phyloP scores from a whole-genome alignment of 1,284 basidiomycete genomes.

The Singerocomus rubriflavus region DNA sequence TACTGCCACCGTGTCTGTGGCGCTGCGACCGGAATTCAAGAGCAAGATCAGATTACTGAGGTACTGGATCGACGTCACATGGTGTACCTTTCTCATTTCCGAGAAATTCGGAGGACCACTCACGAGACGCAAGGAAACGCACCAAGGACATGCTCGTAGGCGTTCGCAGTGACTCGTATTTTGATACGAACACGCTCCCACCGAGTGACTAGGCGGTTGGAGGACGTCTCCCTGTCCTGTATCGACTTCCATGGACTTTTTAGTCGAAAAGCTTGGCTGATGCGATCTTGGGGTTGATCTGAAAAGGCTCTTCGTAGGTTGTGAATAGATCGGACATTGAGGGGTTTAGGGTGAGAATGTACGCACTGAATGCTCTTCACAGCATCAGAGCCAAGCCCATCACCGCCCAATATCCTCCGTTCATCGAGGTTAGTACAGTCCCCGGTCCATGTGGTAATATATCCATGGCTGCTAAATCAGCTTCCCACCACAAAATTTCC shows the following conservation, averaged over 20 bases:
- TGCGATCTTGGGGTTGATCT: too few relatives aligned
- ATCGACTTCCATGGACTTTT: neutral
- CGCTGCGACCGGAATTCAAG: too few relatives aligned
- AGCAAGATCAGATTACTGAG: too few relatives aligned
- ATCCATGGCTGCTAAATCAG: neutral
- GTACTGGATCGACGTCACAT: neutral
- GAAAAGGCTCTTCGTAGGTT: too few relatives aligned
- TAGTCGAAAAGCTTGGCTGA: neutral
- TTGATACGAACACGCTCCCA: too few relatives aligned
- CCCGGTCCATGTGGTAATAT: neutral
- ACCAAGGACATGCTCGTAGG: too few relatives aligned
- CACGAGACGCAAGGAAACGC: too few relatives aligned
- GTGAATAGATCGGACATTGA: too few relatives aligned
- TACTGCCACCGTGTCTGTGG: neutral
- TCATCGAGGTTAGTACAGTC: neutral
- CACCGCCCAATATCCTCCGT: neutral
- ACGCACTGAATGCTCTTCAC: neutral
- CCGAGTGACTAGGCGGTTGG: too few relatives aligned
- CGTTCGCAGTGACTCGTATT: too few relatives aligned
- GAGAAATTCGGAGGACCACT: neutral
- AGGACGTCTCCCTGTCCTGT: neutral
- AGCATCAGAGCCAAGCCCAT: neutral
- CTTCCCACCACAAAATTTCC: neutral
- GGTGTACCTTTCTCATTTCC: neutral
- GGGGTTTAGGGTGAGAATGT: too few relatives aligned